Conservation (phyloP, 805 yeast species). For the Pichia heedii region DNA sequence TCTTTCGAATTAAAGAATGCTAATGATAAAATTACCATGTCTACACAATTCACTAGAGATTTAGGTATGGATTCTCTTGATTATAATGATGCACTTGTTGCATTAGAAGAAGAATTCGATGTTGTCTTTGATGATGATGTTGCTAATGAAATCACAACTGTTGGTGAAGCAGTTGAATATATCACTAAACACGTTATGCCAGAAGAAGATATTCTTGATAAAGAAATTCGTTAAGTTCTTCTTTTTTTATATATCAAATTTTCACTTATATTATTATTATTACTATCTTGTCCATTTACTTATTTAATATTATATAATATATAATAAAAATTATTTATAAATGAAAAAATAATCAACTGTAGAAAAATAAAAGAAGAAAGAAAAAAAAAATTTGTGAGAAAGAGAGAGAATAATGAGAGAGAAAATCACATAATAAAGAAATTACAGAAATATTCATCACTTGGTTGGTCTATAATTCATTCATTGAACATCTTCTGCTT, state of each 20-base stretch:
- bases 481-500: no score
- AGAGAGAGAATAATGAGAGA: no score
- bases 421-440: no score
- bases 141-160: constrained; percentile 52
- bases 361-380: no score
- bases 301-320: neutral
- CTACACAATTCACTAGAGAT: constrained; percentile 52
- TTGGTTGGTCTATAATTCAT: no score
- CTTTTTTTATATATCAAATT: neutral
- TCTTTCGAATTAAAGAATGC: constrained; percentile 34
- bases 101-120: constrained; percentile 83
- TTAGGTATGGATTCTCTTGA: constrained; percentile 90
- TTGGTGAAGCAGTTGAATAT: constrained; percentile 52
- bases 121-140: constrained; percentile 34
- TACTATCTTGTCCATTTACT: neutral
- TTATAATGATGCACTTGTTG: constrained; percentile 91
- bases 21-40: constrained; percentile 22
- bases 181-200: constrained; percentile 32
- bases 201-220: constrained; percentile 27
- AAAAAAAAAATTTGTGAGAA: no score
- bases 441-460: no score
- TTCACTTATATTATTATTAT: neutral
- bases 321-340: no score
- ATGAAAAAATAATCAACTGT: no score
- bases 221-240: constrained; percentile 26